Conservation (phyloP, 1,284 basidiomycete genomes). For the Microstroma glucosiphilum region DNA sequence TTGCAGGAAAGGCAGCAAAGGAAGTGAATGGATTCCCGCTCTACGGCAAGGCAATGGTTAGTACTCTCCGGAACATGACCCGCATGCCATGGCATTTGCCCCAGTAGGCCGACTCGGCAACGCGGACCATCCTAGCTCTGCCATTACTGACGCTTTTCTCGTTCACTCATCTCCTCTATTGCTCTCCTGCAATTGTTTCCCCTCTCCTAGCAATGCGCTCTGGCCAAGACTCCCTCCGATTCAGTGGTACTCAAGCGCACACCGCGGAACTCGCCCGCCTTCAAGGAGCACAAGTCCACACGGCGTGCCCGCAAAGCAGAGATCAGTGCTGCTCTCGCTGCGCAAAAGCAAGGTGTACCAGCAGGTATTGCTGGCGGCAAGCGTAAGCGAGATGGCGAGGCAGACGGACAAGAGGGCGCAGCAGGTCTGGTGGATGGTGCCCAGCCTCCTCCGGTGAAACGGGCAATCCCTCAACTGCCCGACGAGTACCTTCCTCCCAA, state of each 20-base stretch:
- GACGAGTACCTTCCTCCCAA: conserved; percentile 99
- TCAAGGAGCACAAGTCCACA: conserved; percentile 59
- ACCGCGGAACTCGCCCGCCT: conserved; percentile 16
- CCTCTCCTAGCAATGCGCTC: conserved; percentile 73
- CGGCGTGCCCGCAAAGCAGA: conserved; percentile 11
- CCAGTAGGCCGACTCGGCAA: too few relatives aligned
- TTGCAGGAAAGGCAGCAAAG: conserved; percentile 77
- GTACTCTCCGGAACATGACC: conserved; percentile 1
- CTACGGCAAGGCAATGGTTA: conserved; percentile 81
- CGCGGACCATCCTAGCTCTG: too few relatives aligned
- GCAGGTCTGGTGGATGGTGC: background rate
- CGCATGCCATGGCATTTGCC: too few relatives aligned
- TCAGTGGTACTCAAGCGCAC: conserved; percentile 61
- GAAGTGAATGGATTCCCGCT: conserved; percentile 91
- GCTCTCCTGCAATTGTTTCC: conserved; percentile 8
- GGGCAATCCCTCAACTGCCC: conserved; percentile 60
- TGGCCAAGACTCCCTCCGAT: conserved; percentile 80
- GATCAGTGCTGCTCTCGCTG: background rate
- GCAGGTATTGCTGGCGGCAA: background rate
- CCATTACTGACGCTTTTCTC: too few relatives aligned
- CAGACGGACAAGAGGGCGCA: conserved; percentile 23
- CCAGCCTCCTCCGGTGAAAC: conserved; percentile 6
- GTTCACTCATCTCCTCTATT: background rate
- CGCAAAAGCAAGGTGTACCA: background rate
- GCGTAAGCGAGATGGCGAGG: conserved; percentile 19